These are phyloP conservation scores for Rhexocercosporidium sp. DNA, from an alignment of 2,329 filamentous ascomycete genomes.

Conservation along the genomic window DNA sequence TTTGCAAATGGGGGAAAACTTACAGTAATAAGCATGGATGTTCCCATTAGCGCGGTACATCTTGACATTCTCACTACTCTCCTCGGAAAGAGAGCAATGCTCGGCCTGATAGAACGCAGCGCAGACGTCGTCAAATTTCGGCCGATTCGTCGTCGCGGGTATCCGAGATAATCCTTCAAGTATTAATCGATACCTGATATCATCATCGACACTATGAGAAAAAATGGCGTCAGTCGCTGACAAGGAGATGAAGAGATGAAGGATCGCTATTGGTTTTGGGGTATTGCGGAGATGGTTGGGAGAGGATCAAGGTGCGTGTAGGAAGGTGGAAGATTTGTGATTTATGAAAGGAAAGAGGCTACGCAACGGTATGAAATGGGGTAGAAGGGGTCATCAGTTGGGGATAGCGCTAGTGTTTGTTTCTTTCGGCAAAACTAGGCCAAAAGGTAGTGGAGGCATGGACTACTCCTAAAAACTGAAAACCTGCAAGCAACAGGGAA, in stretches of 20 bases:
- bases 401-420: background rate
- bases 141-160: background rate
- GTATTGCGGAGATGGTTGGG: background rate
- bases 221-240: background rate
- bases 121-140: background rate
- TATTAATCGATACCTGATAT: background rate
- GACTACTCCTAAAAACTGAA: no score
- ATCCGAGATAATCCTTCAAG: background rate
- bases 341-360: background rate
- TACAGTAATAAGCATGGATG: constrained; percentile 13
- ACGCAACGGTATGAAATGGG: background rate
- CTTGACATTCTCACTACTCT: background rate
- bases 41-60: background rate
- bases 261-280: background rate
- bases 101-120: background rate
- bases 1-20: background rate
- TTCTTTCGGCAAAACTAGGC: background rate
- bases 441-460: no score
- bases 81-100: background rate
- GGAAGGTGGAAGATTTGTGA: no score
- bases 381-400: background rate
- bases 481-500: no score
- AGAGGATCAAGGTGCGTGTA: background rate
- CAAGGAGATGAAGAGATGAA: background rate
- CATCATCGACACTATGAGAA: background rate